Conservation (phyloP, 169 alveolate species). For the Plasmodium yoelii region DNA sequence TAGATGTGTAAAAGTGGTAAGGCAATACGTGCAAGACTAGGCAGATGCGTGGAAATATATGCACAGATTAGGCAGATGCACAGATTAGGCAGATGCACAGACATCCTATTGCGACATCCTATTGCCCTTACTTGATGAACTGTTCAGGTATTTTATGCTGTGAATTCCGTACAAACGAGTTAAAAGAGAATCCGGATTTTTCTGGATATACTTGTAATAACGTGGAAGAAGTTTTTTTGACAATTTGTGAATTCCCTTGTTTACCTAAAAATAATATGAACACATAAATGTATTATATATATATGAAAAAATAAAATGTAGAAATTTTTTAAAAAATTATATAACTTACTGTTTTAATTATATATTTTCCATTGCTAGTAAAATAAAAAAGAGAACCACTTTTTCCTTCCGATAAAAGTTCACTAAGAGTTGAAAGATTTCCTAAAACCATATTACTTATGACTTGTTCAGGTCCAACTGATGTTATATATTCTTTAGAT, state of each 20-base stretch:
- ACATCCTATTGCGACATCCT: too few species aligned
- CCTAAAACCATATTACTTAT: conserved; percentile 95
- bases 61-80: too few species aligned
- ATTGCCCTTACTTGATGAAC: conserved; percentile 27
- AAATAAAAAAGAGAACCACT: conserved; percentile 97
- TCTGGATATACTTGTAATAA: conserved; percentile 76
- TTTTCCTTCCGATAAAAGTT: conserved; percentile 95
- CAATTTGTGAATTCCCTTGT: conserved; percentile 17
- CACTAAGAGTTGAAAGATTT: conserved; percentile 94
- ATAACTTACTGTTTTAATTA: conserved; percentile 78
- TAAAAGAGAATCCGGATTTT: conserved; percentile 86
- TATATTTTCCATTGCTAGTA: conserved; percentile 92
- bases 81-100: too few species aligned
- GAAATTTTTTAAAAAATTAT: too few species aligned
- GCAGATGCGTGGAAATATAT: too few species aligned
- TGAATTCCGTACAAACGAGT: conserved; percentile 93
- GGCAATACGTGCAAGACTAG: too few species aligned
- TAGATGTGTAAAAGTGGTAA: neutral
- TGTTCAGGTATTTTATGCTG: conserved; percentile 84
- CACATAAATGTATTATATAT: neutral
- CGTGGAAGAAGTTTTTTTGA: conserved; percentile 34
- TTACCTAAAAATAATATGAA: conserved; percentile 15
- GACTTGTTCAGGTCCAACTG: conserved; percentile 97
- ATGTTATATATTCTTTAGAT: conserved; percentile 93
- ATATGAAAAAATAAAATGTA: too few species aligned